Base-by-base conservation (phyloP, 768 basidiomycete genomes). In the Boletus reticuloceps region DNA sequence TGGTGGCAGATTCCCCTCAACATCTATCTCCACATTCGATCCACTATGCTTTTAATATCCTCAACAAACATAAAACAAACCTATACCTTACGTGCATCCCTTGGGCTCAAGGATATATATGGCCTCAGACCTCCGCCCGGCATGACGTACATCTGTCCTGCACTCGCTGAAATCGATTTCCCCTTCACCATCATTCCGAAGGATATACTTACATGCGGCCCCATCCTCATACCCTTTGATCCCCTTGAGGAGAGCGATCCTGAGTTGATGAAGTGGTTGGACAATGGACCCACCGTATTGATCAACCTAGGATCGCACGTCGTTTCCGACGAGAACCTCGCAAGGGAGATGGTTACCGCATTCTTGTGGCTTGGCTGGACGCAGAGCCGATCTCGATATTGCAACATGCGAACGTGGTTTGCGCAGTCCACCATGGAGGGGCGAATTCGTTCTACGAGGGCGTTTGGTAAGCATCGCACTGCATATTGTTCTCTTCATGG, bases 1-100 rank as follows among this genome's bases (percentile, higher is more conserved):
- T 58, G 60, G 60, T 61, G 46, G 54, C 53, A 61, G 32, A 41
- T 57, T 17, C 55, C 49, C 13, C 27, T 62, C 34, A 57, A 61
- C 34, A 34, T 45, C 11, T 57, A 57, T 41, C 49, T 54, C 32
- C 16, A 13, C 20, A 50, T 61, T 38, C 51, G 44, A n/a, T 20
- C 47, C 25, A 11, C 17, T 31, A 37, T 40, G 4, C n/a, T 4
- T 22, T 2, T 31, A 0, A 6, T 17, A 31, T 38, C 32, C 3
- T 37, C 47, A 4, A 3, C 9, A 7, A 9, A 29, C 8, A 4
- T 36, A 4, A 48, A 17, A 8, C 32, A 32, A 29, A 25, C 36
- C 1, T 5, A 9, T 12, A 22, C 39, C 31, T 16, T 46, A 4
- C 55, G 55, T 31, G 17, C 2, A 38, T 58, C 60, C 2, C 51